A percentile compares a stretch with the other conserved stretches of the same genome.
Evolutionary conservation across 257 asterid genomes (phyloP).

Genomic region (Primulina eburnea): DNA sequence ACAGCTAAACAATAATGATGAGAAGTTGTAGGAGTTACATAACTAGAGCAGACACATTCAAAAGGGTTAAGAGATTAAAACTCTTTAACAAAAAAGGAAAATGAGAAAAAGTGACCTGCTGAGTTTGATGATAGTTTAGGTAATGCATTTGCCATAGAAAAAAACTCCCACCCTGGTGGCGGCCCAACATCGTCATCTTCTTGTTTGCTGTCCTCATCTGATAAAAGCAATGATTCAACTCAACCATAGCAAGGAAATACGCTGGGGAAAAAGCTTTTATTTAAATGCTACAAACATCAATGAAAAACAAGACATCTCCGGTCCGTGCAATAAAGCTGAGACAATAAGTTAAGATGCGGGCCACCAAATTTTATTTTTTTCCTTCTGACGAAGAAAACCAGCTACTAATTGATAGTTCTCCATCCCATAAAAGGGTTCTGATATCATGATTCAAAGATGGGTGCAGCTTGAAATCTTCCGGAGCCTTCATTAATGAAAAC

Average conservation of each 20-base stretch:
- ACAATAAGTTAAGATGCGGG: background rate
- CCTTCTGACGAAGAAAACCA: background rate
- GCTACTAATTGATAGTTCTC: background rate
- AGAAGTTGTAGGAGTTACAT: no score
- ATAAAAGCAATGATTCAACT: slow-evolving; percentile 28
- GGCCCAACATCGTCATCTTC: slow-evolving; percentile 54
- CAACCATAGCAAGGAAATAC: background rate
- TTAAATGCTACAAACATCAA: background rate
- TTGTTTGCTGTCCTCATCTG: slow-evolving; percentile 47
- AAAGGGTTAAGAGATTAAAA: slow-evolving; percentile 19
- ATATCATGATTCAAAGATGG: background rate
- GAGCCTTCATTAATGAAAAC: slow-evolving; percentile 4
- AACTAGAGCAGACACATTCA: slow-evolving; percentile 13
- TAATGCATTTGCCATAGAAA: slow-evolving; percentile 34
- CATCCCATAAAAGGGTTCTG: background rate
- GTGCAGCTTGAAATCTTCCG: slow-evolving; percentile 5
- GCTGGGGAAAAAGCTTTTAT: background rate
- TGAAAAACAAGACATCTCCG: background rate
- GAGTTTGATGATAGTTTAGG: slow-evolving; percentile 32
- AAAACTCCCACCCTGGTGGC: slow-evolving; percentile 63
- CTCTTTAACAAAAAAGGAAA: slow-evolving; percentile 1
- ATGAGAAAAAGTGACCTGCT: slow-evolving; percentile 29
- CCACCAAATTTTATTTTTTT: background rate
- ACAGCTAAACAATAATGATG: background rate
- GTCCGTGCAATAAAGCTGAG: background rate